Conservation (phyloP, 2,329 filamentous ascomycete species). For the Trichophyton mentagrophytes region DNA sequence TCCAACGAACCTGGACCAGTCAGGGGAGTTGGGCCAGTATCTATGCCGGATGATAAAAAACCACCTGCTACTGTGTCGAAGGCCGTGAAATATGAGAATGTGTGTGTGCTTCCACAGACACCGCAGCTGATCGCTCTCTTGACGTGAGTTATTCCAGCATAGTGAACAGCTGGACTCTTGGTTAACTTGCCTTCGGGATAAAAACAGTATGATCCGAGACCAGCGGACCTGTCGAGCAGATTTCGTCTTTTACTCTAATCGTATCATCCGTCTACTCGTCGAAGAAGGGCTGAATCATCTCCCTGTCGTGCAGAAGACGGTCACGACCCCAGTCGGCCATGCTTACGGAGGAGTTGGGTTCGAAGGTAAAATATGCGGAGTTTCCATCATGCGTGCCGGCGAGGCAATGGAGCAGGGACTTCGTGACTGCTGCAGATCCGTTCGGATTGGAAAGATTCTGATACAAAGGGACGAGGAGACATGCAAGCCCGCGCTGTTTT, state of each 20-base stretch:
- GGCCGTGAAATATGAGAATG: conserved; percentile 67
- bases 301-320: conserved; percentile 73
- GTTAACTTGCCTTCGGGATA: neutral
- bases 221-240: conserved; percentile 80
- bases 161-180: neutral
- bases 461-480: conserved; percentile 98
- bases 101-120: conserved; percentile 81
- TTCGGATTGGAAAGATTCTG: conserved; percentile 94
- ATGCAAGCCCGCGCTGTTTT: conserved; percentile 80
- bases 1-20: conserved; percentile 5
- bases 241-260: conserved; percentile 98
- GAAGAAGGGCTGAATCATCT: conserved; percentile 96
- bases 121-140: conserved; percentile 93
- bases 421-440: conserved; percentile 92
- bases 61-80: conserved; percentile 82
- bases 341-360: conserved; percentile 87
- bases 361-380: conserved; percentile 94
- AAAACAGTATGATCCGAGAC: conserved; percentile 78
- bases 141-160: conserved; percentile 55
- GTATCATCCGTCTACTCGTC: conserved; percentile 90
- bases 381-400: conserved; percentile 95
- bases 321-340: conserved; percentile 82
- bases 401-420: conserved; percentile 98
- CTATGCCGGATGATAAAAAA: conserved; percentile 62
- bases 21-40: conserved; percentile 62